Evolutionary conservation across 2,329 filamentous ascomycete genomes (phyloP).

Genomic region (Zarea fungicola): DNA sequence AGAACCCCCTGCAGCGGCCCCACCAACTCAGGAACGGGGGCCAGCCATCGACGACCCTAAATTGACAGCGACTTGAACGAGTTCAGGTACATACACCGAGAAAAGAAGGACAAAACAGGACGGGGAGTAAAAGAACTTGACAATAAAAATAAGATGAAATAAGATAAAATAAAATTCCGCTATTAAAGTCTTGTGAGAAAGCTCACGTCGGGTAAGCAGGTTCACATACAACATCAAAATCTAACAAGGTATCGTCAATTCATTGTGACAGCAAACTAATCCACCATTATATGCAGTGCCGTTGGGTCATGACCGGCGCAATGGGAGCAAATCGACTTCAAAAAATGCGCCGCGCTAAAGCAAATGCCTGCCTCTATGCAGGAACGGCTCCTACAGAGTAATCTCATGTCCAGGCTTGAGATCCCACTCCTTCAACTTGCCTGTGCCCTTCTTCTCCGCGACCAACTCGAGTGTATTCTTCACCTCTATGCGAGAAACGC

Average conservation of each 20-base stretch:
- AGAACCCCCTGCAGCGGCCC: slow-evolving; percentile 1
- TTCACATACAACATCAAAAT: too few relatives aligned
- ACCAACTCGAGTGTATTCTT: slow-evolving; percentile 38
- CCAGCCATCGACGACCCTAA: too few relatives aligned
- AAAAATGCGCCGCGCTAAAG: slow-evolving; percentile 11
- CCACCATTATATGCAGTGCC: slow-evolving; percentile 9
- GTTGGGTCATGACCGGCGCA: not conserved
- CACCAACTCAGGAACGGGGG: not conserved
- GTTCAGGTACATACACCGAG: too few relatives aligned
- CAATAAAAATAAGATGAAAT: too few relatives aligned
- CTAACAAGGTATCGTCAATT: not conserved
- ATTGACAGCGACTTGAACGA: too few relatives aligned
- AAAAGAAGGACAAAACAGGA: too few relatives aligned
- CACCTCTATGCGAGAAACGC: slow-evolving; percentile 33
- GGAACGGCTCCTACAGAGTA: slow-evolving; percentile 18
- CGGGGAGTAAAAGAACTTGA: too few relatives aligned
- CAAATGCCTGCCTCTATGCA: slow-evolving; percentile 3
- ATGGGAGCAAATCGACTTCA: not conserved
- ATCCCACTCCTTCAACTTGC: slow-evolving; percentile 34
- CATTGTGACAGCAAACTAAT: slow-evolving; percentile 3
- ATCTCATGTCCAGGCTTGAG: slow-evolving; percentile 36
- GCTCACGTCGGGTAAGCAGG: too few relatives aligned
- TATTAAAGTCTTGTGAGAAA: too few relatives aligned
- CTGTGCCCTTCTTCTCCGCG: slow-evolving; percentile 34
- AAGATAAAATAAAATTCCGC: too few relatives aligned